Percentiles rank a stretch among this genome's conserved stretches.
phyloP scores from a whole-genome alignment of 73 alveolate genomes.

The Diophrys appendiculata region DNA sequence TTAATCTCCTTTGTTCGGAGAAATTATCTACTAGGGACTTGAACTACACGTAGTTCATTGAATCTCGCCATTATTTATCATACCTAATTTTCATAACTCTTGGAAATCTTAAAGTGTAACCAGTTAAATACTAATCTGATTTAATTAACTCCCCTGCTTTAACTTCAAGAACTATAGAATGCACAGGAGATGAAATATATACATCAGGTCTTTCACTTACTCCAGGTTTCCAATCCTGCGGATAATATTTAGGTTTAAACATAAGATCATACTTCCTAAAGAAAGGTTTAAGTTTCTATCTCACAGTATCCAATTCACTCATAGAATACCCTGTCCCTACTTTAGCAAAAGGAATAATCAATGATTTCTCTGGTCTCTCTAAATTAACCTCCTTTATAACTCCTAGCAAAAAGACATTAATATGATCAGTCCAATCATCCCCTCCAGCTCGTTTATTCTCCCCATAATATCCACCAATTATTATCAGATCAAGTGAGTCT shows the following conservation, averaged over 20 bases:
- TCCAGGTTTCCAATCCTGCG: constrained; percentile 90
- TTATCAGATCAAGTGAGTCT: constrained; percentile 92
- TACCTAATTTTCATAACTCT: constrained; percentile 88
- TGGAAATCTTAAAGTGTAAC: constrained; percentile 95
- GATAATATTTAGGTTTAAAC: constrained; percentile 78
- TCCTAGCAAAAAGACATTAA: constrained; percentile 92
- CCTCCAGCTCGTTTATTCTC: constrained; percentile 79
- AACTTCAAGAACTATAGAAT: constrained; percentile 89
- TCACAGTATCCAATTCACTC: constrained; percentile 70
- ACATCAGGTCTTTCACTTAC: constrained; percentile 95
- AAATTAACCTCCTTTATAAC: constrained; percentile 73
- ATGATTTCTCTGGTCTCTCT: constrained; percentile 73
- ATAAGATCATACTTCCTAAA: constrained; percentile 88
- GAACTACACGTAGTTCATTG: constrained; percentile 79
- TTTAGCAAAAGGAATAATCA: constrained; percentile 89
- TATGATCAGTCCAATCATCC: constrained; percentile 81
- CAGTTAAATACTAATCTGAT: constrained; percentile 86
- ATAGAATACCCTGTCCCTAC: constrained; percentile 96
- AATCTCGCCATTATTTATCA: constrained; percentile 94
- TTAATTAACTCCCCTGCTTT: constrained; percentile 97
- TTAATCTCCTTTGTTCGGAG: constrained; percentile 71
- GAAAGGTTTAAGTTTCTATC: constrained; percentile 80
- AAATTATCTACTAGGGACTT: constrained; percentile 79
- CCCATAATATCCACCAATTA: constrained; percentile 97
- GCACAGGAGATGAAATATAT: constrained; percentile 80